These are phyloP conservation scores for Saccharomycopsis selenospora DNA, from an alignment of 805 yeast species.

Conservation along the genomic window DNA sequence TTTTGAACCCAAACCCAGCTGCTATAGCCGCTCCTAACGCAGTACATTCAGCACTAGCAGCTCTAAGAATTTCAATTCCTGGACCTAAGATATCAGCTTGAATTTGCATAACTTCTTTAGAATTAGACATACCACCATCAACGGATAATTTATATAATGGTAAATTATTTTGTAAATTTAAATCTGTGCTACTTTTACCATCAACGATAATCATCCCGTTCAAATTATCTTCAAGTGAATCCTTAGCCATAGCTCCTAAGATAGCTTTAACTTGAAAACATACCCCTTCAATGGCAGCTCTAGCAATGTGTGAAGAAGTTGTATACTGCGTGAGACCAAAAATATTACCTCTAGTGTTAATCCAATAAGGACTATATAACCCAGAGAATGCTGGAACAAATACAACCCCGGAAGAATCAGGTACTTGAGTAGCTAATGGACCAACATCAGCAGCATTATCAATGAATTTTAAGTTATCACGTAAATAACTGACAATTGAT, in stretches of 20 bases:
- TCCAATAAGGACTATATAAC: conserved; percentile 93
- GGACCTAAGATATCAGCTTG: conserved; percentile 91
- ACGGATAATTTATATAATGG: conserved; percentile 58
- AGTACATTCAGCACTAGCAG: conserved; percentile 82
- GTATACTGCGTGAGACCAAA: conserved; percentile 91
- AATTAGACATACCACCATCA: conserved; percentile 93
- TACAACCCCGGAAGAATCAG: conserved; percentile 82
- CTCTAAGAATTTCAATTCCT: conserved; percentile 71
- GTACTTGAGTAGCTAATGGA: conserved; percentile 77
- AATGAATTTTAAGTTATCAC: conserved; percentile 82
- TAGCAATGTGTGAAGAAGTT: conserved; percentile 83
- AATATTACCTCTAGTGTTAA: conserved; percentile 86
- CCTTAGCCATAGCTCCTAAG: conserved; percentile 81
- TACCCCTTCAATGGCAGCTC: conserved; percentile 93
- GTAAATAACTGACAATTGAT: conserved; percentile 85
- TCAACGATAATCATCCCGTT: conserved; percentile 43
- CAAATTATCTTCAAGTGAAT: conserved; percentile 55
- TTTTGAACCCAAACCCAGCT: conserved; percentile 60
- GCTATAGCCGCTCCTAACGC: conserved; percentile 96
- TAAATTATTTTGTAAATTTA: conserved; percentile 8
- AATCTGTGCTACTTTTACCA: conserved; percentile 33
- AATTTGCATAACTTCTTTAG: conserved; percentile 86
- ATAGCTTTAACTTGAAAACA: conserved; percentile 92
- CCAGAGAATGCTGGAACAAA: conserved; percentile 95
- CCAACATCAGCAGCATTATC: conserved; percentile 82